Percentiles rank a stretch among this genome's conserved stretches.
Evolutionary conservation across 495 filamentous ascomycete genomes (phyloP).

Genomic region (Xylaria flabelliformis): DNA sequence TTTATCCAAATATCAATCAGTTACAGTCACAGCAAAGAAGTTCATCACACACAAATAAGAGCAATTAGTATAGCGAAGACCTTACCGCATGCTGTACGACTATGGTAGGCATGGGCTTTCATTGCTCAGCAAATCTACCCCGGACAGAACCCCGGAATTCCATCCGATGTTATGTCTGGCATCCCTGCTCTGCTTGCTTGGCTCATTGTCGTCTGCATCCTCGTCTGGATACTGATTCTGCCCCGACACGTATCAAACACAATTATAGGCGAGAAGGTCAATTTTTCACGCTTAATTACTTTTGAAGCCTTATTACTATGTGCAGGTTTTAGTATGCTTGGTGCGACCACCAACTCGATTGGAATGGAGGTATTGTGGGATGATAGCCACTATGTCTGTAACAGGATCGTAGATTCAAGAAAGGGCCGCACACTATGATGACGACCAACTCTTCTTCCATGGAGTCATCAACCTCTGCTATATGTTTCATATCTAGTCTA

Average conservation of each 20-base stretch:
- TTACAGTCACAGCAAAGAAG: background rate
- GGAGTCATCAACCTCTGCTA: background rate
- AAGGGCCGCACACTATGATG: background rate
- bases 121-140: background rate
- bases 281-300: background rate
- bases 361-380: background rate
- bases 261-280: background rate
- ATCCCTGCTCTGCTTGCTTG: background rate
- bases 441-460: background rate
- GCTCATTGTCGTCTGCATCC: background rate
- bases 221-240: background rate
- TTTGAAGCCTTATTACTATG: background rate
- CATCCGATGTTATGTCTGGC: background rate
- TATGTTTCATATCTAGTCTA: background rate
- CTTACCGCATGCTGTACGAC: too few relatives aligned
- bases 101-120: too few relatives aligned
- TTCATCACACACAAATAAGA: background rate
- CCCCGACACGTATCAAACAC: background rate
- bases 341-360: background rate
- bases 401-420: too few relatives aligned
- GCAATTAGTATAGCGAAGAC: background rate
- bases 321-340: background rate
- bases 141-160: background rate
- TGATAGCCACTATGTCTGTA: too few relatives aligned
- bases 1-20: conserved; percentile 4